A percentile compares a stretch with the other conserved stretches of the same genome.
phyloP scores from a whole-genome alignment of 2,329 filamentous ascomycete genomes.

The Sordariomycetes sp. region DNA sequence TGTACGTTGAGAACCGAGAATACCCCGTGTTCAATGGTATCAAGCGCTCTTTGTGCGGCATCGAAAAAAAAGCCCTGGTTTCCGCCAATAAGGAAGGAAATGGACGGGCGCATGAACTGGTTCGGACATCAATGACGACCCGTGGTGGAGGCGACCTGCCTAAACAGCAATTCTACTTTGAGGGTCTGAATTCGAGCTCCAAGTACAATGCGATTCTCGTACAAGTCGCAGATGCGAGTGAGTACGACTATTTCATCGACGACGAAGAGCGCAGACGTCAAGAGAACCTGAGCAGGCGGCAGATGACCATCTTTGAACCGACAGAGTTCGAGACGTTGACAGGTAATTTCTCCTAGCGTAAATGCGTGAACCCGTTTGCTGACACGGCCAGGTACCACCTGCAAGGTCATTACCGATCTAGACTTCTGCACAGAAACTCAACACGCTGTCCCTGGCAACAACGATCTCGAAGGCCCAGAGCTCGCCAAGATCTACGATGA shows the following conservation, averaged over 20 bases:
- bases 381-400: constrained; percentile 56
- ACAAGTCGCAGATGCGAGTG: constrained; percentile 30
- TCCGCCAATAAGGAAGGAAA: constrained; percentile 39
- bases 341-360: constrained; percentile 36
- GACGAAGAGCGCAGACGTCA: constrained; percentile 22
- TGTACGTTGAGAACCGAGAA: constrained; percentile 64
- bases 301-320: constrained; percentile 52
- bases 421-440: constrained; percentile 81
- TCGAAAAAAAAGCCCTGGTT: constrained; percentile 57
- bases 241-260: background rate
- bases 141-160: constrained; percentile 58
- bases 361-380: background rate
- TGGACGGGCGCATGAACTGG: constrained; percentile 34
- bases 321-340: constrained; percentile 72
- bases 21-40: constrained; percentile 57
- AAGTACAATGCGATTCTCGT: constrained; percentile 68
- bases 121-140: constrained; percentile 58
- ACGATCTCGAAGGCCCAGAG: constrained; percentile 47
- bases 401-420: constrained; percentile 79
- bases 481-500: constrained; percentile 71
- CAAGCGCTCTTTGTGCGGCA: constrained; percentile 72
- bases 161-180: constrained; percentile 83
- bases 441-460: constrained; percentile 83
- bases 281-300: background rate
- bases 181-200: constrained; percentile 61